Percentiles rank a stretch among this genome's conserved stretches.
Evolutionary conservation across 2,329 filamentous ascomycete genomes (phyloP).

Genomic region (Paracamarosporium sp.): DNA sequence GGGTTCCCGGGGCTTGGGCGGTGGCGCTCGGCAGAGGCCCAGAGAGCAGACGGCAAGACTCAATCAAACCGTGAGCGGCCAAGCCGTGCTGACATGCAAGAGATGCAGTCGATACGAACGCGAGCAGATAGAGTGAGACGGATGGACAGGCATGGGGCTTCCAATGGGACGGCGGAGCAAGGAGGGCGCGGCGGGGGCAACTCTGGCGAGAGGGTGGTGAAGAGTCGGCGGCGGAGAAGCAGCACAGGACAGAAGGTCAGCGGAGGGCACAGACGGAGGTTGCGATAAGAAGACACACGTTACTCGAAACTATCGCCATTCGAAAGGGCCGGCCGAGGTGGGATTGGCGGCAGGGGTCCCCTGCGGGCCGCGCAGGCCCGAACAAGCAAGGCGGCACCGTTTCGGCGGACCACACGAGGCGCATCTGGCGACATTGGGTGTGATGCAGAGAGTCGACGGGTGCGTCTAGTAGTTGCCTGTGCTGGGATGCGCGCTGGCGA

Average conservation of each 20-base stretch:
- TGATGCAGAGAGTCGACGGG: not conserved
- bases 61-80: not conserved
- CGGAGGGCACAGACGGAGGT: not conserved
- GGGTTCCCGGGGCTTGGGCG: not conserved
- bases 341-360: not conserved
- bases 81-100: conserved; percentile 1
- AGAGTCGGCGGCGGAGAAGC: not conserved
- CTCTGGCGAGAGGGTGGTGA: not conserved
- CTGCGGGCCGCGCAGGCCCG: not conserved
- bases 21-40: not conserved
- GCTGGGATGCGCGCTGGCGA: not conserved
- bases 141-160: not conserved
- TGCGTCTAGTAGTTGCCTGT: not conserved
- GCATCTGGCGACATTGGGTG: not conserved
- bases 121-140: not conserved
- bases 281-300: not conserved
- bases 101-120: conserved; percentile 1
- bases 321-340: not conserved
- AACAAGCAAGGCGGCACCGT: conserved; percentile 7
- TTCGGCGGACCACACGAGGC: not conserved
- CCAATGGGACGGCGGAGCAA: no score
- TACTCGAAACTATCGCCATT: conserved; percentile 9
- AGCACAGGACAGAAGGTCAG: not conserved
- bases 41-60: not conserved
- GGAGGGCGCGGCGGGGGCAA: no score